Conservation (phyloP, 73 alveolate species). For the Paramecium octaurelia region DNA sequence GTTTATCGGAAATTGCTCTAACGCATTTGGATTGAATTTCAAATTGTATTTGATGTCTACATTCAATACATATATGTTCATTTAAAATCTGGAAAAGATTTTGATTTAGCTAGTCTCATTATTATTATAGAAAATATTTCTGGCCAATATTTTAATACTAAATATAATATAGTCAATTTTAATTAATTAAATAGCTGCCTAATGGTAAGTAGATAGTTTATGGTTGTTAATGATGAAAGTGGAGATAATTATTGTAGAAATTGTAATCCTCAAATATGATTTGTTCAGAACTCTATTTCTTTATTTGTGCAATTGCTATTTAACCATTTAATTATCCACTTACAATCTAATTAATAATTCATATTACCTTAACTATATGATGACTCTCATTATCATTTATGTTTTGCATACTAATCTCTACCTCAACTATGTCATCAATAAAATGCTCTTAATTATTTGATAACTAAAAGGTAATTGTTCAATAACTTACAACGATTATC, state of each 20-base stretch:
- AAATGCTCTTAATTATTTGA: neutral
- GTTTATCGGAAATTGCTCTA: neutral
- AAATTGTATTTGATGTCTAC: neutral
- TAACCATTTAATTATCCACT: neutral
- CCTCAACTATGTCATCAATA: neutral
- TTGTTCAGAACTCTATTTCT: neutral
- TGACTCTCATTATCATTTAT: neutral
- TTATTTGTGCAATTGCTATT: neutral
- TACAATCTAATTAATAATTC: neutral
- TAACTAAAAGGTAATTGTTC: neutral
- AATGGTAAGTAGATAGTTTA: neutral
- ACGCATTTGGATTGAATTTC: neutral
- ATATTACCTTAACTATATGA: neutral
- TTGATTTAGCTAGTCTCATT: neutral
- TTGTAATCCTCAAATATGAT: neutral
- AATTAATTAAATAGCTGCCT: neutral
- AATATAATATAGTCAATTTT: neutral
- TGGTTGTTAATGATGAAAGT: neutral
- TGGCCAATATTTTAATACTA: neutral
- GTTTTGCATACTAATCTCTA: neutral
- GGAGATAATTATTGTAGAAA: neutral
- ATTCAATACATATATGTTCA: too few species aligned
- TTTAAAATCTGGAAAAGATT: neutral
- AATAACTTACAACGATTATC: neutral
- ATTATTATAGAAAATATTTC: neutral